Base-by-base conservation (phyloP, 2,329 filamentous ascomycete genomes). In the Xylaria sp. region DNA sequence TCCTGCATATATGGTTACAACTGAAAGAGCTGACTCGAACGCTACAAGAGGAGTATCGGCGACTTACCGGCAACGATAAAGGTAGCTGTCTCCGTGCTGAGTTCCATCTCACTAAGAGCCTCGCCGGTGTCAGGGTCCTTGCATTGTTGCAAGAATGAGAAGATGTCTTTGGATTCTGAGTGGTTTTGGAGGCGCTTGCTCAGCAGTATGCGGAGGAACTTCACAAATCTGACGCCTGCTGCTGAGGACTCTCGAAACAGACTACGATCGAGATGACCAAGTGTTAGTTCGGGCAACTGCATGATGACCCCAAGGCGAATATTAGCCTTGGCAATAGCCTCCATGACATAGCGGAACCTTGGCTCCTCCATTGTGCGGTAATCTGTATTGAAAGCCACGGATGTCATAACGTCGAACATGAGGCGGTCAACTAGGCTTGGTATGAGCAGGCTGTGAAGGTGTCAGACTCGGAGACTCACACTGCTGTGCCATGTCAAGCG, bases 381-480 rank as follows among this genome's bases (percentile, higher is more conserved):
- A 43, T 56, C 58, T 19, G 17, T 31, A 12, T 14, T 14, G 14
- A 60, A 54, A 21, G 50, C 50, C 23, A 60, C 50, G 2, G 42
- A 2, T 12, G 58, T 60, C 23, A 60, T 8, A 3, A 9, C 14
- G 15, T 56, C 58, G 23, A 60, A 60, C 17, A 17, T 17, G 17
- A 60, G 31, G 19, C 25, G 31, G 59, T 51, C 51, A 33, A 60
- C 63, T 62, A 33, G n/a, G n/a, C n/a, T n/a, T n/a, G n/a, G n/a
- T n/a, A n/a, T n/a, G n/a, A n/a, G n/a, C n/a, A n/a, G n/a, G n/a
- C n/a, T n/a, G n/a, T n/a, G n/a, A n/a, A n/a, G n/a, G n/a, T n/a
- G n/a, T n/a, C n/a, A n/a, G n/a, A n/a, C n/a, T n/a, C n/a, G n/a
- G n/a, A n/a, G n/a, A n/a, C n/a, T n/a, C n/a, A n/a, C n/a, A n/a